Percentiles rank a stretch among this genome's conserved stretches.
Evolutionary conservation across 2,329 filamentous ascomycete species (phyloP).

Genomic region (Monosporascus sp.): DNA sequence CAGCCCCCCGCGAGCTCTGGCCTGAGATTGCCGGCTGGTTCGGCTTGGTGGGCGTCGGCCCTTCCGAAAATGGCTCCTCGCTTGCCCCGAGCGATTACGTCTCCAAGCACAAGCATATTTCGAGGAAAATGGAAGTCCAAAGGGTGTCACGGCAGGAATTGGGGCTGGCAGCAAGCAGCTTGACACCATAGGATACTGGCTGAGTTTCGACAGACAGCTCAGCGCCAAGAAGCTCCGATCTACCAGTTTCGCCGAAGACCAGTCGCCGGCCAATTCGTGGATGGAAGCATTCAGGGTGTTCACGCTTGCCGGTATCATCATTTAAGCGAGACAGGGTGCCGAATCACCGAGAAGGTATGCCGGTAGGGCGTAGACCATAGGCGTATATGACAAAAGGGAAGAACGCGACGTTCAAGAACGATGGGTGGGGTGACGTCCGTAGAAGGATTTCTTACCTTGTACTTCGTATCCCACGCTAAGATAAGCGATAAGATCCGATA

Average conservation of each 20-base stretch:
- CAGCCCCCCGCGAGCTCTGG: conserved; percentile 26
- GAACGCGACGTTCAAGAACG: too few relatives aligned
- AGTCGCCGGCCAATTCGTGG: conserved; percentile 35
- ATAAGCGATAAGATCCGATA: not conserved
- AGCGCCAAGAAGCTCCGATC: conserved; percentile 34
- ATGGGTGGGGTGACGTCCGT: too few relatives aligned
- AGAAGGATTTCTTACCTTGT: too few relatives aligned
- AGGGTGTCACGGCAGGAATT: conserved; percentile 27
- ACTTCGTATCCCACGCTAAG: not conserved
- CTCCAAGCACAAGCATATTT: conserved; percentile 26
- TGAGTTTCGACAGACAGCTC: conserved; percentile 43
- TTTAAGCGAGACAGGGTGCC: conserved; percentile 5
- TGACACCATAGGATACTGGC: conserved; percentile 39
- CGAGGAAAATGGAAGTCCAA: conserved; percentile 13
- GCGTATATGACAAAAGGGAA: too few relatives aligned
- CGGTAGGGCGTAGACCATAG: too few relatives aligned
- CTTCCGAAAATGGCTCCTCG: conserved; percentile 1
- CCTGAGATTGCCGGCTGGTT: conserved; percentile 27
- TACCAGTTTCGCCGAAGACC: conserved; percentile 34
- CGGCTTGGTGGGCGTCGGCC: conserved; percentile 22
- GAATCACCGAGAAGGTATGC: too few relatives aligned
- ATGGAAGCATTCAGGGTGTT: conserved; percentile 37
- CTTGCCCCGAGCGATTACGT: conserved; percentile 27
- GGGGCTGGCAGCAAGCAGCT: conserved; percentile 32
- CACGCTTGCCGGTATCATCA: conserved; percentile 34